A percentile compares a stretch with the other conserved stretches of the same genome.
Evolutionary conservation across 768 basidiomycete species (phyloP).

Genomic region (Daedaleopsis nitida): DNA sequence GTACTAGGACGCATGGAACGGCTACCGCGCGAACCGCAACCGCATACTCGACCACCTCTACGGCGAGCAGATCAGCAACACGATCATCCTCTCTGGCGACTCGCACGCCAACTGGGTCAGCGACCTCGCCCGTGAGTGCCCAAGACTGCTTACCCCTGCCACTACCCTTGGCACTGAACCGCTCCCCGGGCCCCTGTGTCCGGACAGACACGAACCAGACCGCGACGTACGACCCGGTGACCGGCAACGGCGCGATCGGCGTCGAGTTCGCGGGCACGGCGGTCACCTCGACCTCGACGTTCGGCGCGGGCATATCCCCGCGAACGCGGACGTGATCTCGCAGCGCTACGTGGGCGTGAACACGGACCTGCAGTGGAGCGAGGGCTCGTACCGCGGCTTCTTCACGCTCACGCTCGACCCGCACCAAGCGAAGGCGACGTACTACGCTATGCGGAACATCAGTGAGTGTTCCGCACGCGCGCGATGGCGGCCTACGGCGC

Average conservation of each 20-base stretch:
- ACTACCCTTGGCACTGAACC: neutral
- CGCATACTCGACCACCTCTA: constrained; percentile 55
- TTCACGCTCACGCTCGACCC: constrained; percentile 54
- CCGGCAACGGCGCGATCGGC: constrained; percentile 52
- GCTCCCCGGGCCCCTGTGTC: neutral
- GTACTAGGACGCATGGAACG: constrained; percentile 57
- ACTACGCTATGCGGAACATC: constrained; percentile 54
- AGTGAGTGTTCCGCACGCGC: constrained; percentile 33
- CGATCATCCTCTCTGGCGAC: constrained; percentile 61
- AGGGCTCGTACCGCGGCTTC: constrained; percentile 60
- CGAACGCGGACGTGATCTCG: constrained; percentile 42
- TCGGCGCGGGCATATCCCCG: constrained; percentile 43
- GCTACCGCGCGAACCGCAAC: constrained; percentile 56
- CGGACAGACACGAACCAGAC: constrained; percentile 51
- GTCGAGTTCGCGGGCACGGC: constrained; percentile 67
- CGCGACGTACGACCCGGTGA: constrained; percentile 48
- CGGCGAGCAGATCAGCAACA: constrained; percentile 52
- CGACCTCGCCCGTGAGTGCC: constrained; percentile 51
- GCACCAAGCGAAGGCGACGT: constrained; percentile 49
- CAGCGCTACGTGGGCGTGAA: constrained; percentile 41
- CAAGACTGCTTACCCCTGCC: neutral
- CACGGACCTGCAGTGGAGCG: constrained; percentile 59
- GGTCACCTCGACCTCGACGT: constrained; percentile 52
- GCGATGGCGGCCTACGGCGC: no score
- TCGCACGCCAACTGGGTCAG: constrained; percentile 66